phyloP scores from a whole-genome alignment of 208 protist genomes.

The Strigomonas oncopelti region DNA sequence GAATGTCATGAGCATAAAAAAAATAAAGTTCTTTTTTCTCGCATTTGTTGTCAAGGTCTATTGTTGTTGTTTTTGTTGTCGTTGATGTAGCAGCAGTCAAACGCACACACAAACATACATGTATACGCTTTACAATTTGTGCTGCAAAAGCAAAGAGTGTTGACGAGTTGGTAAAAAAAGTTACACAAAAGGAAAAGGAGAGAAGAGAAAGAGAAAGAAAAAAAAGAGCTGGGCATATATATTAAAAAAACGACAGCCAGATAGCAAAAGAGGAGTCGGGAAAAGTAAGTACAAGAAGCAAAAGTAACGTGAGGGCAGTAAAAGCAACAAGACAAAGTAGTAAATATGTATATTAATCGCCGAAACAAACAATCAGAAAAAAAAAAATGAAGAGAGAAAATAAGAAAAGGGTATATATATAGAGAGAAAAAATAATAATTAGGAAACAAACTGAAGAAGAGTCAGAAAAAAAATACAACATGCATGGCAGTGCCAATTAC shows the following conservation, averaged over 20 bases:
- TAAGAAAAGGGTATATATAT: conserved; percentile 15
- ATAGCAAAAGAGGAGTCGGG: no score
- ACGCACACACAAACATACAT: no score
- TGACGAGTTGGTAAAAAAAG: background rate
- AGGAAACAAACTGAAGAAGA: background rate
- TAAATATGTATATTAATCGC: background rate
- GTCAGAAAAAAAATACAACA: no score
- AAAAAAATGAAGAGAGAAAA: conserved; percentile 8
- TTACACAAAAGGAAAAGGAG: no score
- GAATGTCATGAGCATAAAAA: no score
- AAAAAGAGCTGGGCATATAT: background rate
- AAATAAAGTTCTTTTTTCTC: no score
- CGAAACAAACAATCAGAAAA: background rate
- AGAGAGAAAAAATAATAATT: conserved; percentile 12
- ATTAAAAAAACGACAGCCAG: background rate
- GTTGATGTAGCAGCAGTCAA: no score
- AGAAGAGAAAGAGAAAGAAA: conserved; percentile 7
- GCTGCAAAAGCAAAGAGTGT: background rate
- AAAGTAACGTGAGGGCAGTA: background rate
- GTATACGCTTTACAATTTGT: background rate
- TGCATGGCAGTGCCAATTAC: no score
- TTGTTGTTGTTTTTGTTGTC: background rate
- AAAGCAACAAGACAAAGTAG: background rate
- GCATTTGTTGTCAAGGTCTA: no score
- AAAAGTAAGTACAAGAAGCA: conserved; percentile 1